A percentile compares a stretch with the other conserved stretches of the same genome.
Conservation (phyloP, 176 grass and related monocot genomes). For the Avena insularis region DNA sequence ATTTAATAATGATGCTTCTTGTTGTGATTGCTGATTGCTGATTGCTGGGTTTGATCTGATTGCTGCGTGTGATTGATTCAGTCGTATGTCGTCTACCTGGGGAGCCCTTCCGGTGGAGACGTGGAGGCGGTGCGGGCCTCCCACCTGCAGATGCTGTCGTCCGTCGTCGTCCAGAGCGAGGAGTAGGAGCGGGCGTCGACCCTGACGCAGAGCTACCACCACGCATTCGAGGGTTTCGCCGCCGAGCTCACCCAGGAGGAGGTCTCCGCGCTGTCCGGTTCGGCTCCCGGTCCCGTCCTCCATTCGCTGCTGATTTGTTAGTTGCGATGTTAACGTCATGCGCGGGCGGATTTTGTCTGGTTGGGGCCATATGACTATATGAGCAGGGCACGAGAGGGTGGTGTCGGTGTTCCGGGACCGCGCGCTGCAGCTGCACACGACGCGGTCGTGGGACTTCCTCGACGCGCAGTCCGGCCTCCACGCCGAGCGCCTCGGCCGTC, state of each 20-base stretch:
- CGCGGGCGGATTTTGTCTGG: background rate
- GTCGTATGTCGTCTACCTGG: conserved; percentile 97
- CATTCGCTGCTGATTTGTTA: background rate
- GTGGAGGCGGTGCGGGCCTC: conserved; percentile 51
- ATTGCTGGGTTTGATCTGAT: background rate
- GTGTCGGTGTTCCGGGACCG: conserved; percentile 87
- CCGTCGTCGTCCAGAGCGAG: conserved; percentile 59
- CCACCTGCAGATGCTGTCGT: conserved; percentile 86
- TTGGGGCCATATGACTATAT: conserved; percentile 3
- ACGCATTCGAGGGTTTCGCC: conserved; percentile 88
- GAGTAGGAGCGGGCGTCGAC: conserved; percentile 57
- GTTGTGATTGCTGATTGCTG: too few species aligned
- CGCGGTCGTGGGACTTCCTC: conserved; percentile 94
- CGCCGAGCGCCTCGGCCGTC: conserved; percentile 55
- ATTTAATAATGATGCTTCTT: too few species aligned
- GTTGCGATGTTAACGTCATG: background rate
- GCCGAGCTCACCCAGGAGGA: conserved; percentile 80
- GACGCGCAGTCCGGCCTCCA: conserved; percentile 74
- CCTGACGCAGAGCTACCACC: conserved; percentile 88
- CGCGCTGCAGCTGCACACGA: conserved; percentile 90
- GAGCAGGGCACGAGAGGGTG: conserved; percentile 64
- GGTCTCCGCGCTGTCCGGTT: conserved; percentile 78
- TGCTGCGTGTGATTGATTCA: conserved; percentile 28
- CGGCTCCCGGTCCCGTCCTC: background rate
- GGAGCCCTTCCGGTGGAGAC: conserved; percentile 41